Evolutionary conservation across 2,329 filamentous ascomycete genomes (phyloP).

Genomic region (Xylariaceae sp.): DNA sequence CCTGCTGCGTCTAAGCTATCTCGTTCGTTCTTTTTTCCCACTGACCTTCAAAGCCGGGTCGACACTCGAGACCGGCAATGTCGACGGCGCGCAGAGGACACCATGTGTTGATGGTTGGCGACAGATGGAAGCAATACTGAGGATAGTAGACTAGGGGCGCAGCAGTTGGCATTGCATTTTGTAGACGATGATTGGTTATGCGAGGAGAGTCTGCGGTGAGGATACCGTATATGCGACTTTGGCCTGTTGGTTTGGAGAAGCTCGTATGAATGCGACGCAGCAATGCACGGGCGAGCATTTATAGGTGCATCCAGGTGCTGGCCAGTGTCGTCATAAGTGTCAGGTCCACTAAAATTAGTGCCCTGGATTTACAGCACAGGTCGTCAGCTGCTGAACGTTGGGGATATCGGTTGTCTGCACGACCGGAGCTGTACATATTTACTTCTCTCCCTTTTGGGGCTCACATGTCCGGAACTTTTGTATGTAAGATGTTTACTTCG

Average conservation of each 20-base stretch:
- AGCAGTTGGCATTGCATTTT: conserved; percentile 43
- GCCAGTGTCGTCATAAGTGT: too few species aligned
- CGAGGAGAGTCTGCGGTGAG: conserved; percentile 1
- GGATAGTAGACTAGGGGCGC: conserved; percentile 42
- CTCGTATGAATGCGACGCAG: neutral
- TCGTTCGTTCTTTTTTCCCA: neutral
- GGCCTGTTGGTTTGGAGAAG: neutral
- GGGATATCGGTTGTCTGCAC: too few species aligned
- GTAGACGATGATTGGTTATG: conserved; percentile 12
- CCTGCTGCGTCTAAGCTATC: too few species aligned
- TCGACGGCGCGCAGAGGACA: conserved; percentile 51
- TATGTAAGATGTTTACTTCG: too few species aligned
- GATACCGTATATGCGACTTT: neutral
- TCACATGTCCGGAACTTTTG: too few species aligned
- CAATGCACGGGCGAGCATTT: too few species aligned
- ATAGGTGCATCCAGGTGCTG: too few species aligned
- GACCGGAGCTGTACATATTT: too few species aligned
- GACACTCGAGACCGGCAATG: conserved; percentile 43
- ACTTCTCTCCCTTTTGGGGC: too few species aligned
- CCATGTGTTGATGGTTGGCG: conserved; percentile 56
- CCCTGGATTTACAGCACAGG: too few species aligned
- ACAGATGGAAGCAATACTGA: conserved; percentile 58
- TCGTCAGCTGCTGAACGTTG: too few species aligned
- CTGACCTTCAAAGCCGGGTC: conserved; percentile 50
- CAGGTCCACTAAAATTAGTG: too few species aligned